Evolutionary conservation across 805 yeast species (phyloP), one percentile per base, ranked within the genome.

Genomic region (Brettanomyces custersianus): DNA sequence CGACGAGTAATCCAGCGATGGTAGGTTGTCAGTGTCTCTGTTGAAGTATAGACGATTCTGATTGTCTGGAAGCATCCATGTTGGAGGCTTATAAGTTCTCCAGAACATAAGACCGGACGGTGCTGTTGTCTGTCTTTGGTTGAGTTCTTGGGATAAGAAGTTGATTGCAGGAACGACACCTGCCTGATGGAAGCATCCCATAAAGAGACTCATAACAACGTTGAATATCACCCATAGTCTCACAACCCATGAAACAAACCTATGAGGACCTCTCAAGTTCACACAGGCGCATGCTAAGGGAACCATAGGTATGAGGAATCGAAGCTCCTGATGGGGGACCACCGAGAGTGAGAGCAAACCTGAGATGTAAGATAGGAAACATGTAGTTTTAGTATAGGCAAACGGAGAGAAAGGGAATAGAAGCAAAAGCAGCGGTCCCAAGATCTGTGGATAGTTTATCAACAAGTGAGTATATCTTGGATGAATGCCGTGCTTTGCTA

Each of bases 31-130:
- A 18, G 46, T 46, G 34, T 54, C 51, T 21, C 35, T 39, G 35
- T 51, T 54, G 26, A 27, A 34, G 17, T 19, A 27, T 7, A 20
- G 16, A 17, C 16, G 9, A 10, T 10, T 10, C 12, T 11, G n/a
- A 17, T 19, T 6, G 16, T 27, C 26, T 15, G 31, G n/a, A 18
- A 56, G 27, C 39, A 90, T 54, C 95, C 95, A 92, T 4, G 85
- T 71, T 3, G 98, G 97, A 1, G 97, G 96, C 4, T 85, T 72
- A 48, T 90, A 92, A 0, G 96, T 86, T 54, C 86, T 77, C 97
- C 97, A 90, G 86, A 94, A 90, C 4, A 90, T 50, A 24, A 74
- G 69, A 0, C 74, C 60, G n/a, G 15, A 25, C n/a, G 28, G 28
- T 25, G n/a, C 15, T 7, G 15, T 3, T 0, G 67, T 57, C 3